Evolutionary conservation across 1,284 basidiomycete species (phyloP).

Genomic region (Ganoderma boninense): DNA sequence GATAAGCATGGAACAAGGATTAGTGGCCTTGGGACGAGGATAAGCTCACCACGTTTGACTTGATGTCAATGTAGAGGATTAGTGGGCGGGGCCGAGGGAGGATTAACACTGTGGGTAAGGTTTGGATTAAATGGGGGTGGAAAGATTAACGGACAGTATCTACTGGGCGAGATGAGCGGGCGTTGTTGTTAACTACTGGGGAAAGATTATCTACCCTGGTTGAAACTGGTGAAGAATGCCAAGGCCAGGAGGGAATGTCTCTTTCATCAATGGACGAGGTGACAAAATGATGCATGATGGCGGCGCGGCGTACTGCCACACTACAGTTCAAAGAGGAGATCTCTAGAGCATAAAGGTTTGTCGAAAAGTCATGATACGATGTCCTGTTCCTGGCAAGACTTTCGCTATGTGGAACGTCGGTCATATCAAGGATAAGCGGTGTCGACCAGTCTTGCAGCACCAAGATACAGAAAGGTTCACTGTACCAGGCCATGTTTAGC

Average conservation of each 20-base stretch:
- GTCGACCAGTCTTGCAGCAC: not conserved
- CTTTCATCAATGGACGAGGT: not conserved
- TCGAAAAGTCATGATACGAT: constrained; percentile 17
- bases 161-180: too few relatives aligned
- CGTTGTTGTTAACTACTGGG: too few relatives aligned
- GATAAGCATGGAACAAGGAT: too few relatives aligned
- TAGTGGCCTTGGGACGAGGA: too few relatives aligned
- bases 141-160: too few relatives aligned
- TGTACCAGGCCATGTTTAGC: not conserved
- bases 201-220: too few relatives aligned
- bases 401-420: not conserved
- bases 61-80: too few relatives aligned
- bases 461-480: not conserved
- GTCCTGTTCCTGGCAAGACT: not conserved
- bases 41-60: too few relatives aligned
- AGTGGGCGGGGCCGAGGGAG: too few relatives aligned
- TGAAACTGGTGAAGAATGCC: not conserved
- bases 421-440: not conserved
- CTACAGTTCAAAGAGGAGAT: constrained; percentile 8
- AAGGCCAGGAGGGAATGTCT: not conserved
- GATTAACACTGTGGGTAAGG: too few relatives aligned
- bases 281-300: constrained; percentile 2
- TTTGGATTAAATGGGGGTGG: too few relatives aligned
- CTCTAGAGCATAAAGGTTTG: constrained; percentile 20
- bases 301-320: constrained; percentile 13